Evolutionary conservation across 805 yeast genomes (phyloP).

Genomic region (Saccharomycopsis malanga): DNA sequence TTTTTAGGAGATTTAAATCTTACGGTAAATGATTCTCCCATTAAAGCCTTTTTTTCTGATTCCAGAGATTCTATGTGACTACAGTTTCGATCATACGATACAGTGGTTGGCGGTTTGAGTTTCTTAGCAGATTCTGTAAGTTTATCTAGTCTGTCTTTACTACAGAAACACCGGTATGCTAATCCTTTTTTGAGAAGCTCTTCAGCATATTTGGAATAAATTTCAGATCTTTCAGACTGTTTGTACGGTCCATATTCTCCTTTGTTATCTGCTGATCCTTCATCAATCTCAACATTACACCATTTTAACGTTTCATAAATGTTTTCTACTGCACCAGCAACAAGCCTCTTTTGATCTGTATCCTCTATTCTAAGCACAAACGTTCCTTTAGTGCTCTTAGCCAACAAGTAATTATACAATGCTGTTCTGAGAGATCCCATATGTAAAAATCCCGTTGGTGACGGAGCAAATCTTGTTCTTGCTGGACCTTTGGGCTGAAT

Average conservation of each 20-base stretch:
- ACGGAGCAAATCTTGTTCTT: slow-evolving; percentile 92
- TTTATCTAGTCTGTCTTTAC: slow-evolving; percentile 64
- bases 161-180: slow-evolving; percentile 85
- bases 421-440: slow-evolving; percentile 93
- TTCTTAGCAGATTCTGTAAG: slow-evolving; percentile 67
- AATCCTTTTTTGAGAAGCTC: slow-evolving; percentile 51
- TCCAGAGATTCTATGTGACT: slow-evolving; percentile 37
- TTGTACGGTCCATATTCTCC: slow-evolving; percentile 66
- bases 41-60: slow-evolving; percentile 5
- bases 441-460: slow-evolving; percentile 95
- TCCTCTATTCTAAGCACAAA: slow-evolving; percentile 84
- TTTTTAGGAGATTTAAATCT: slow-evolving; percentile 69
- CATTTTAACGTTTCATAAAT: slow-evolving; percentile 69
- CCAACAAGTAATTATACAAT: slow-evolving; percentile 76
- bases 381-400: slow-evolving; percentile 70
- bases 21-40: slow-evolving; percentile 38
- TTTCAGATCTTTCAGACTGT: slow-evolving; percentile 70
- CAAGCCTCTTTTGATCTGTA: slow-evolving; percentile 78
- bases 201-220: slow-evolving; percentile 57
- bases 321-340: slow-evolving; percentile 75
- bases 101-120: slow-evolving; percentile 83
- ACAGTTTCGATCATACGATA: slow-evolving; percentile 86
- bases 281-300: slow-evolving; percentile 75
- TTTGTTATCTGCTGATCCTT: slow-evolving; percentile 52
- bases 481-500: slow-evolving; percentile 37